Base-by-base conservation (phyloP, 352 stramenopile species). In the Proteromonas lacertae region DNA sequence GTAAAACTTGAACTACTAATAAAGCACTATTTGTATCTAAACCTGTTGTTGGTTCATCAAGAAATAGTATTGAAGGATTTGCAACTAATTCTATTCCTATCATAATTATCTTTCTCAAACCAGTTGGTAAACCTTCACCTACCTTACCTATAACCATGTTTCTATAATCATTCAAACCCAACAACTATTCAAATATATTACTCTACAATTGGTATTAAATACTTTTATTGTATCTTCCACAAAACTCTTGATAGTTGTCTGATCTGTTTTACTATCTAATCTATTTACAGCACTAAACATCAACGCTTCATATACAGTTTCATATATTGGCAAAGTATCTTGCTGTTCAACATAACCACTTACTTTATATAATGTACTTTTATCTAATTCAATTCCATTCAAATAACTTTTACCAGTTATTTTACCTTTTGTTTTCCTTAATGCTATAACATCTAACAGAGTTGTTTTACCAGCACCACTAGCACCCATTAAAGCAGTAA, bases 281-380 rank as follows among this genome's bases (percentile, higher is more conserved):
- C 78, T 57, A 16, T 91, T 49, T 24, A 56, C 56, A 0, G 72
- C 71, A 12, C 68, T 81, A 44, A 90, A 90, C 25, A 69, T 52
- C 4, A 90, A 48, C 12, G 70, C 68, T 43, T 91, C 74, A 25
- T 56, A 51, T 36, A 84, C 71, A 17, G 68, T 82, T 14, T 66
- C 50, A 22, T 60, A 49, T 25, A 72, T 58, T 34, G 62, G 60
- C 49, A 81, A 66, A 23, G 71, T 58, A 48, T 83, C 67, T 47
- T 75, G 69, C 48, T 87, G 70, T 53, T 87, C 72, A 17, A 77
- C 72, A 48, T 89, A 90, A 8, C 67, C 72, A 3, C 55, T 65
- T 43, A 78, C 67, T 31, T 73, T 56, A n/a, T n/a, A n/a, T n/a
- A n/a, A n/a, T n/a, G n/a, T n/a, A n/a, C n/a, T n/a, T n/a, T n/a